Evolutionary conservation across 75 land plant species (phyloP).

Genomic region (Selaginella tamariscina): DNA sequence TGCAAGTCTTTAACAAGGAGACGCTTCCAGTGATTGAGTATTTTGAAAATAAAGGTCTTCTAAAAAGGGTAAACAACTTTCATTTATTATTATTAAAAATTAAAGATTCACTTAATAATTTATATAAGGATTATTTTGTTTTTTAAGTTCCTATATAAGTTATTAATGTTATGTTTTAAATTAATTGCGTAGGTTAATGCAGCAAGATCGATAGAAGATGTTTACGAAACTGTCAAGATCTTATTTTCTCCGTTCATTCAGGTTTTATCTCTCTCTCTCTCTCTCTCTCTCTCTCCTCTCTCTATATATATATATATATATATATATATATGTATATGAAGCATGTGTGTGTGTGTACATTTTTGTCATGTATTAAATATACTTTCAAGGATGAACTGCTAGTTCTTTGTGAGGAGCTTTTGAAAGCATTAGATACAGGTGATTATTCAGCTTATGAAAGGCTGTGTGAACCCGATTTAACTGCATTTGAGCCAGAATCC

Average conservation of each 20-base stretch:
- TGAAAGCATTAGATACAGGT: slow-evolving; percentile 21
- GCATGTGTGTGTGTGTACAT: background rate
- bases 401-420: slow-evolving; percentile 21
- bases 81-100: background rate
- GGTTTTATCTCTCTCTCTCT: background rate
- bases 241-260: background rate
- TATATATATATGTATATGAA: background rate
- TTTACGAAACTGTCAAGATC: no score
- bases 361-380: no score
- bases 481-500: slow-evolving; percentile 29
- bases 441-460: slow-evolving; percentile 26
- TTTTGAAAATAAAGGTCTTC: background rate
- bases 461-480: slow-evolving; percentile 24
- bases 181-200: background rate
- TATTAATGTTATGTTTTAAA: background rate
- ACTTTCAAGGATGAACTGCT: slow-evolving; percentile 28
- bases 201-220: no score
- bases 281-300: no score
- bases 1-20: no score
- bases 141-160: background rate
- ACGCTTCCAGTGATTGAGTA: background rate
- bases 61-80: background rate
- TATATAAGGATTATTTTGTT: no score
- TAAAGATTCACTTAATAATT: no score
- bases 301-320: no score